A percentile compares a stretch with the other conserved stretches of the same genome.
Conservation (phyloP, 768 basidiomycete species). For the Termitomyces titanicus region DNA sequence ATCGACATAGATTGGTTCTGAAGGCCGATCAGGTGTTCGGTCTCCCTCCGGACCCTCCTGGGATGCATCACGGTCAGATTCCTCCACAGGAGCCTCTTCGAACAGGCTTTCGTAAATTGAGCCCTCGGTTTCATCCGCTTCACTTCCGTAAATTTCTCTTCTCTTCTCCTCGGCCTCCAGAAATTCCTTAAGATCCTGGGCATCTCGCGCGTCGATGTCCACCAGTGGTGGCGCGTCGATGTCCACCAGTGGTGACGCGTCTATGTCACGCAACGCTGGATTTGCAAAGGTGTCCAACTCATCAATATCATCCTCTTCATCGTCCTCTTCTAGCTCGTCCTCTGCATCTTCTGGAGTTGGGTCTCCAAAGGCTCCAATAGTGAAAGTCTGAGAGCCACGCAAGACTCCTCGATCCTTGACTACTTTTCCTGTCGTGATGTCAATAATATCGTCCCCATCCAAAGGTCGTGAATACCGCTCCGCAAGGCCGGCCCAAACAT, state of each 20-base stretch:
- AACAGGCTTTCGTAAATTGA: slow-evolving; percentile 13
- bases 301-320: slow-evolving; percentile 53
- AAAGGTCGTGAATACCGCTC: slow-evolving; percentile 62
- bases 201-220: slow-evolving; percentile 45
- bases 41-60: not conserved
- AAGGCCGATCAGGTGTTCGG: not conserved
- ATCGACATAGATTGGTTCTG: slow-evolving; percentile 10
- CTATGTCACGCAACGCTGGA: slow-evolving; percentile 24
- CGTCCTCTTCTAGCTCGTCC: slow-evolving; percentile 38
- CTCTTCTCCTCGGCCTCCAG: slow-evolving; percentile 57
- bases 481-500: slow-evolving; percentile 65
- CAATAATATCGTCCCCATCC: slow-evolving; percentile 80
- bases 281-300: slow-evolving; percentile 54
- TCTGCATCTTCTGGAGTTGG: slow-evolving; percentile 26
- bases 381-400: slow-evolving; percentile 37
- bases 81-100: slow-evolving; percentile 8
- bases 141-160: slow-evolving; percentile 44
- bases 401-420: slow-evolving; percentile 71
- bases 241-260: slow-evolving; percentile 39
- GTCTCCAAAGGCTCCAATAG: slow-evolving; percentile 51
- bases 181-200: slow-evolving; percentile 63
- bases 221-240: slow-evolving; percentile 40
- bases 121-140: slow-evolving; percentile 36
- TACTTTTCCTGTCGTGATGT: slow-evolving; percentile 56
- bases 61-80: not conserved